Evolutionary conservation across 73 alveolate species (phyloP).

Genomic region (Paramecium octaurelia): DNA sequence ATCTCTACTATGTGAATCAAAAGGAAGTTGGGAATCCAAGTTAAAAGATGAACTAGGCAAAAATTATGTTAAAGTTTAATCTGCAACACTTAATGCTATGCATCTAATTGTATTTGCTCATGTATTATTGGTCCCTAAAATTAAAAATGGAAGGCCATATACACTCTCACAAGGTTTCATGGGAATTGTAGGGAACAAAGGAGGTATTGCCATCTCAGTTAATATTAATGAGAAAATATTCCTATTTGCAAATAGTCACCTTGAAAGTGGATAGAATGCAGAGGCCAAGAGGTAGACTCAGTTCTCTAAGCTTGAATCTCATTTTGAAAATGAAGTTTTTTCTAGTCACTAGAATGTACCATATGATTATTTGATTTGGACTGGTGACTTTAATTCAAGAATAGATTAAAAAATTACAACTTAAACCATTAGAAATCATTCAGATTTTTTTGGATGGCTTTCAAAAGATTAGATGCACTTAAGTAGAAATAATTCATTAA

Average conservation of each 20-base stretch:
- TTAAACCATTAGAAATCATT: constrained; percentile 36
- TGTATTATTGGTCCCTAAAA: constrained; percentile 66
- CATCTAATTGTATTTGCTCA: constrained; percentile 81
- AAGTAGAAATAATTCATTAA: constrained; percentile 11
- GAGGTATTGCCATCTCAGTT: constrained; percentile 89
- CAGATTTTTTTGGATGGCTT: constrained; percentile 28
- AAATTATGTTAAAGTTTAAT: constrained; percentile 69
- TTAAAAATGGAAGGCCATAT: constrained; percentile 71
- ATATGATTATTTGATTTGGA: constrained; percentile 80
- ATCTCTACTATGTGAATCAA: constrained; percentile 76
- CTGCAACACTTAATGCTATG: constrained; percentile 82
- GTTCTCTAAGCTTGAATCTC: background rate
- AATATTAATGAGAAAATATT: constrained; percentile 72
- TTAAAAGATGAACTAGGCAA: constrained; percentile 69
- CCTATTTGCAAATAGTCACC: constrained; percentile 86
- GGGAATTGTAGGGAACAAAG: constrained; percentile 90
- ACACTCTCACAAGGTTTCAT: constrained; percentile 82
- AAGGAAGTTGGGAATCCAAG: constrained; percentile 81
- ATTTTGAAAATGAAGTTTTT: background rate
- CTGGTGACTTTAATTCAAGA: constrained; percentile 94
- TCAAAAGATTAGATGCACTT: background rate
- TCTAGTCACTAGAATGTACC: background rate
- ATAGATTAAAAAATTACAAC: constrained; percentile 65
- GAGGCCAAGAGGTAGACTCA: constrained; percentile 50
- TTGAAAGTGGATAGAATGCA: constrained; percentile 85